Conservation (phyloP, 371 early-diverging fungal genomes). For the Apophysomyces variabilis region DNA sequence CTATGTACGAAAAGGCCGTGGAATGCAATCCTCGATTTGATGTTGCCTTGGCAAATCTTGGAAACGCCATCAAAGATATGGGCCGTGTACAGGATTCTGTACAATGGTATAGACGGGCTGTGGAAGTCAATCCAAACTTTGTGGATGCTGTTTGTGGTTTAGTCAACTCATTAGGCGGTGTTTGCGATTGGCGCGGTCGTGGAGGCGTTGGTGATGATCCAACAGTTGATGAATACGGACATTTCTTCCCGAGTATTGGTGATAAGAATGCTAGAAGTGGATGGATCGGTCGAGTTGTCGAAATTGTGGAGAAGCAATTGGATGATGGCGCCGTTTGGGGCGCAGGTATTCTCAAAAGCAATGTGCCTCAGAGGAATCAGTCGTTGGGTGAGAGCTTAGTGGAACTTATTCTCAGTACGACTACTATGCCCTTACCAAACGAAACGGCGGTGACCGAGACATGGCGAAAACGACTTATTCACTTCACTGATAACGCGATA, state of each 20-base stretch:
- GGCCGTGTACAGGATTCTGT: conserved; percentile 90
- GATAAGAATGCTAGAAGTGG: conserved; percentile 50
- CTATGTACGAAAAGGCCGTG: conserved; percentile 90
- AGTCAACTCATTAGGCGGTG: conserved; percentile 85
- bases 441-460: conserved; percentile 15
- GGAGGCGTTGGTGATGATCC: conserved; percentile 57
- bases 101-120: conserved; percentile 84
- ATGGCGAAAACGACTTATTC: conserved; percentile 38
- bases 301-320: conserved; percentile 82
- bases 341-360: conserved; percentile 42
- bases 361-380: conserved; percentile 14
- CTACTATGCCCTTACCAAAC: background rate
- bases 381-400: conserved; percentile 38
- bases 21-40: conserved; percentile 86
- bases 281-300: conserved; percentile 81
- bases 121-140: conserved; percentile 88
- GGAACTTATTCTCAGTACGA: conserved; percentile 33
- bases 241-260: conserved; percentile 30
- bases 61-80: conserved; percentile 89
- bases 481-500: conserved; percentile 23
- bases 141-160: conserved; percentile 91
- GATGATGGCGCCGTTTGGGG: conserved; percentile 68
- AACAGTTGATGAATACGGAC: conserved; percentile 43
- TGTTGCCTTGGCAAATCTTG: conserved; percentile 90
- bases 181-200: conserved; percentile 91